Conservation (phyloP, 2,329 filamentous ascomycete species). For the Neurospora crassa region DNA sequence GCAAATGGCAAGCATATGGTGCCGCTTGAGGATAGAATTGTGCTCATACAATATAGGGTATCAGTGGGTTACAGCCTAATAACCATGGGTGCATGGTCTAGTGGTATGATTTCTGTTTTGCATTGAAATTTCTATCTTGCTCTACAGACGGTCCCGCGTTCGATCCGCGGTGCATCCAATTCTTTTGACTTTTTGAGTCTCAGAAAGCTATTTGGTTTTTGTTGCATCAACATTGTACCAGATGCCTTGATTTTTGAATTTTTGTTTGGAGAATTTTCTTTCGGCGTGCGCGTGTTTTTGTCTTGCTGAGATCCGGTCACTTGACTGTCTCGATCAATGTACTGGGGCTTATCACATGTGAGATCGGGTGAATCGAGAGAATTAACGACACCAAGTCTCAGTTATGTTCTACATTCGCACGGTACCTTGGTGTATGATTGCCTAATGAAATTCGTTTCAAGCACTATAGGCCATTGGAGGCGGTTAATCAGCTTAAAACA, state of each 20-base stretch:
- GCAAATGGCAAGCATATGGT: neutral
- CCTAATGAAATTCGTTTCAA: neutral
- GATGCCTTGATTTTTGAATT: neutral
- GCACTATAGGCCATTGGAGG: neutral
- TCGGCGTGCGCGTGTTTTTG: neutral
- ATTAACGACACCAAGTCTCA: neutral
- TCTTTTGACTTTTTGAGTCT: slow-evolving; percentile 1
- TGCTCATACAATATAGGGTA: neutral
- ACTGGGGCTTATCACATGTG: neutral
- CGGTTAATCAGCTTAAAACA: neutral
- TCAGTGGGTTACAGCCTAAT: neutral
- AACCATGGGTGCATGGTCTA: slow-evolving; percentile 11
- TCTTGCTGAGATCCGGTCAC: neutral
- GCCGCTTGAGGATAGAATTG: no score
- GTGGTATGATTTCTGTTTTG: slow-evolving; percentile 14
- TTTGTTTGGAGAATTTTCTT: neutral
- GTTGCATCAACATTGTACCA: neutral
- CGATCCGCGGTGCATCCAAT: neutral
- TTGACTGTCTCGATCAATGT: neutral
- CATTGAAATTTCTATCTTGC: slow-evolving; percentile 3
- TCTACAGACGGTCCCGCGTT: slow-evolving; percentile 4
- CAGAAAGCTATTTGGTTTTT: neutral
- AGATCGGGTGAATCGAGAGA: neutral
- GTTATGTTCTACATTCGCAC: neutral
- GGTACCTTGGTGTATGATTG: neutral